Base-by-base conservation (phyloP, 805 yeast genomes). In the Suhomyces tanzawaensis region DNA sequence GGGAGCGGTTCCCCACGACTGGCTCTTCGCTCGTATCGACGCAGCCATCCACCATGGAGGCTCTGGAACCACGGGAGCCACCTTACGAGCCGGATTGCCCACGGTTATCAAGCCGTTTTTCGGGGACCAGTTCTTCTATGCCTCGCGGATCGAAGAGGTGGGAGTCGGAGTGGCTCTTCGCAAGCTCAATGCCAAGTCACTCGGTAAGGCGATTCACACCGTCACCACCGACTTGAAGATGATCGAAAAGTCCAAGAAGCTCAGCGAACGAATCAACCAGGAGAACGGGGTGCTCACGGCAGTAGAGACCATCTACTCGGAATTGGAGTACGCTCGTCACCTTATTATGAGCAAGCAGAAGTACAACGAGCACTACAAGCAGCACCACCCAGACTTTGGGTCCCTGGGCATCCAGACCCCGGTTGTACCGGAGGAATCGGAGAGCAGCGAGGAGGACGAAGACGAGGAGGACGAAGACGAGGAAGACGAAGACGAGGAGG, bases 11-110 rank as follows among this genome's bases (percentile, higher is more conserved):
- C 96, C 96, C 0, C 98, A 91, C 57, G 96, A 89, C 55, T 91
- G 98, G 98, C 65, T 91, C 25, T 91, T 91, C 61, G 84, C 91
- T 0, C 79, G 77, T 44, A 69, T 91, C 30, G 96, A 91, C 62
- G 96, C 91, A 0, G 95, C 95, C 0, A 96, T 91, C 3, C 98
- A 91, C 57, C 98, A 91, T 57, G 98, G 98, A 27, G 98, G 98
- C 0, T 83, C 95, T 0, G 98, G 98, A 1, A 87, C 97, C 0
- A 91, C 97, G 0, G 98, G 98, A 6, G 96, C 96, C 0, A 76
- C 95, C 2, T 58, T 91, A 38, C 69, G 90, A 44, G 83, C 85
- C 11, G 98, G 98, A 0, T 59, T 85, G 22, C 97, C 98, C 1
- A 88, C 95, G 0, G 74, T 91, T 23, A 79, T 91, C 50, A 91